Conservation (phyloP, 2,329 filamentous ascomycete species). For the Phialophora tarda region DNA sequence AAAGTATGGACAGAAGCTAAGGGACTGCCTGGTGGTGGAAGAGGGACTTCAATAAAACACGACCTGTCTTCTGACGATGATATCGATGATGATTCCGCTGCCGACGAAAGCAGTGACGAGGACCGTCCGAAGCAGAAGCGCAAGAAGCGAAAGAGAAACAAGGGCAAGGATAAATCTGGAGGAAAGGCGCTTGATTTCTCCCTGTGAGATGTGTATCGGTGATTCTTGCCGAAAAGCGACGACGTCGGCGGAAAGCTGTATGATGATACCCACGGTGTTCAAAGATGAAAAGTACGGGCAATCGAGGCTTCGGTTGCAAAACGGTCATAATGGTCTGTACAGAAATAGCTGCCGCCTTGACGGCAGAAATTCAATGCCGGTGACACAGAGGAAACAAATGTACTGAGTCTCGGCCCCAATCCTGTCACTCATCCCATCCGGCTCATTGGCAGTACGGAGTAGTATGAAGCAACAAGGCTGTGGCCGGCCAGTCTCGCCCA, state of each 20-base stretch:
- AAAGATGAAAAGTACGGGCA: not conserved
- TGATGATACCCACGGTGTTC: constrained; percentile 1
- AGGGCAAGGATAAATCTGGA: constrained; percentile 48
- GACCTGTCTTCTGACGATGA: constrained; percentile 51
- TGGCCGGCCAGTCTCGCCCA: not conserved
- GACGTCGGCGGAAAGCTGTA: constrained; percentile 3
- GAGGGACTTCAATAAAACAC: constrained; percentile 43
- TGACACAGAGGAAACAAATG: not conserved
- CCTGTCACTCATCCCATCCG: too few relatives aligned
- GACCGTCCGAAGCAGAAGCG: constrained; percentile 53
- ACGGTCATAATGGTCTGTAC: not conserved
- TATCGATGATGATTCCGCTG: constrained; percentile 53
- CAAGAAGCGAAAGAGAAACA: constrained; percentile 55
- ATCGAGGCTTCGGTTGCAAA: not conserved
- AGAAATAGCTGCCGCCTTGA: not conserved
- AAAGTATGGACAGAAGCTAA: constrained; percentile 86
- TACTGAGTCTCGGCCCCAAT: not conserved
- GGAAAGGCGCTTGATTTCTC: constrained; percentile 38
- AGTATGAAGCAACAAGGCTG: not conserved
- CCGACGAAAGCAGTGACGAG: constrained; percentile 53
- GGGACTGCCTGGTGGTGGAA: constrained; percentile 53
- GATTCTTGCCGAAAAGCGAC: constrained; percentile 4
- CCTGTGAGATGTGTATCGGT: constrained; percentile 17
- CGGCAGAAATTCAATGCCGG: not conserved
- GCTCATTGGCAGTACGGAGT: not conserved